Conservation (phyloP, 176 grass and related monocot species). For the Luzula sylvatica region DNA sequence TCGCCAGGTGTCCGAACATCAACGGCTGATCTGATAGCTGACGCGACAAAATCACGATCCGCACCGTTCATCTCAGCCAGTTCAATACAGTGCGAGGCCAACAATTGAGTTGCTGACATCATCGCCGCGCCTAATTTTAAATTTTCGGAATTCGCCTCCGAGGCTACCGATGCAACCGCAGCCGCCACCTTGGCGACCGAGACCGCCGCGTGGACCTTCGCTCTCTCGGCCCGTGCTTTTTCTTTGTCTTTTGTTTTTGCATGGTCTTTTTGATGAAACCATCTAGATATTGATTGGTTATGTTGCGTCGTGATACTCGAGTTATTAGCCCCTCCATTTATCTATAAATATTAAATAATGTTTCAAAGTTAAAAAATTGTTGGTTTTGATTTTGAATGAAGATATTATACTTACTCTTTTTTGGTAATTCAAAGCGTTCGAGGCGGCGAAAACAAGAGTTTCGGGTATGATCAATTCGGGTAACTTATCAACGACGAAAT, state of each 20-base stretch:
- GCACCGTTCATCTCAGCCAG: constrained; percentile 55
- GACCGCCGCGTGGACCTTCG: constrained; percentile 62
- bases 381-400: no score
- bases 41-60: constrained; percentile 42
- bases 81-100: constrained; percentile 84
- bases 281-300: constrained; percentile 44
- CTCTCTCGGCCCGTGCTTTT: constrained; percentile 59
- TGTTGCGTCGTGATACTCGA: constrained; percentile 20
- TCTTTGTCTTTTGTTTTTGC: constrained; percentile 36
- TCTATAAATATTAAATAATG: constrained; percentile 6
- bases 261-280: constrained; percentile 67
- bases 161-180: constrained; percentile 51
- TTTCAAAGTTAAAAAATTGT: no score
- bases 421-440: constrained; percentile 22
- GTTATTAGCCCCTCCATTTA: constrained; percentile 7
- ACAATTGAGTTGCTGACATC: constrained; percentile 68
- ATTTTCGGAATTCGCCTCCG: constrained; percentile 35
- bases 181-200: constrained; percentile 74
- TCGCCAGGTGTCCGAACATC: constrained; percentile 61
- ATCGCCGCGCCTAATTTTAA: constrained; percentile 62
- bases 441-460: constrained; percentile 28
- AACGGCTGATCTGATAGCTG: constrained; percentile 56
- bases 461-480: constrained; percentile 41
- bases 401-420: constrained; percentile 24
- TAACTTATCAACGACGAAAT: constrained; percentile 33